Base-by-base conservation (phyloP, 768 basidiomycete species). In the Trametes villosa region DNA sequence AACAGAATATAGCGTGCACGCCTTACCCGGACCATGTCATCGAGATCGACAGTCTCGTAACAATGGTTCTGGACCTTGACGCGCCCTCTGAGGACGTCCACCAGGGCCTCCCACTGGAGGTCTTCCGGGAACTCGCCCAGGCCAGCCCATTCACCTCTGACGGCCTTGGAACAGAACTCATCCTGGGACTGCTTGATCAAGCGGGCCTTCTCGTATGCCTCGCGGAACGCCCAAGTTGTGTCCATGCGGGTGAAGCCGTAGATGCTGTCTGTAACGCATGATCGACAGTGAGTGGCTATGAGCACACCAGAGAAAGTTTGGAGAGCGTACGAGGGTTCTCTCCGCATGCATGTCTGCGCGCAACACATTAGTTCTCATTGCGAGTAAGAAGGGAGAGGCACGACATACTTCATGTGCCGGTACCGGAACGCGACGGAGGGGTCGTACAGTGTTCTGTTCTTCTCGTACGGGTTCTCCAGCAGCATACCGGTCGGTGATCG, bases 61-160 rank as follows among this genome's bases (percentile, higher is more conserved):
- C 85, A 86, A 62, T 86, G 84, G 2, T 77, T 77, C 47, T 86
- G 79, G 7, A 87, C 79, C 78, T 89, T 93, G 47, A 91, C 90
- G 54, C 83, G 81, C 12, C 92, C 92, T 65, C 92, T 78, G 7
- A 94, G 73, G 3, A 92, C 88, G 68, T 92, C 90, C 0, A 89
- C 87, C 24, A 92, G 75, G 1, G 88, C 82, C 66, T 92, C 90
- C 90, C 89, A 91, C 67, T 91, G 83, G 13, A 92, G 76, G 45
- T 83, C 83, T 49, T 90, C 82, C 1, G 91, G 90, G 69, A 88
- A 89, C 24, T 81, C 81, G 54, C 77, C 44, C 42, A 86, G 72
- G 9, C 75, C 77, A 0, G 73, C 70, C 83, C 82, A 83, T 22
- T 81, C 69, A 2, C 81, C 78, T 4, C 75, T 68, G 11, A 80